Percentiles rank a stretch among this genome's conserved stretches.
Conservation (phyloP, 1,139 yeast species). For the Lizanozyma gosingica region DNA sequence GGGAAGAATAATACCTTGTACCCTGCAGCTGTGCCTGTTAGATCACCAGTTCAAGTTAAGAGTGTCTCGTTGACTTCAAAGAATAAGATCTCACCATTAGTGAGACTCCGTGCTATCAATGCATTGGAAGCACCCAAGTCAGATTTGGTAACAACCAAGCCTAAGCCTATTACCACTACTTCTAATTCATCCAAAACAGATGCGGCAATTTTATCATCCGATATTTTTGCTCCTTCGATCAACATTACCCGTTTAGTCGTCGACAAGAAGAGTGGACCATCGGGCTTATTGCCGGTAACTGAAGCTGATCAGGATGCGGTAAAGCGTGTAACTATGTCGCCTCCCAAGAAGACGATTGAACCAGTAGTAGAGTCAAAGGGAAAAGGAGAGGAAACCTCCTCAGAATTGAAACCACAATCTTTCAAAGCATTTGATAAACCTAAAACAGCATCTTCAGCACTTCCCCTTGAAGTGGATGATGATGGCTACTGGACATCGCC, state of each 20-base stretch:
- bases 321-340: constrained; percentile 1
- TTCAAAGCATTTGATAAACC: constrained; percentile 13
- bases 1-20: constrained; percentile 8
- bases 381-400: not conserved
- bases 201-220: constrained; percentile 61
- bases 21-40: constrained; percentile 9
- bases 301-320: not conserved
- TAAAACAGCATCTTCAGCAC: constrained; percentile 30
- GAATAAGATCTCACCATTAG: constrained; percentile 2
- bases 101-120: constrained; percentile 2
- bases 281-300: not conserved
- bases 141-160: constrained; percentile 13
- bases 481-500: constrained; percentile 91
- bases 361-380: constrained; percentile 5
- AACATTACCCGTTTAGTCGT: constrained; percentile 51
- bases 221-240: constrained; percentile 59
- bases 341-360: constrained; percentile 9
- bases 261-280: constrained; percentile 27
- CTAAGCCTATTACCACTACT: constrained; percentile 8
- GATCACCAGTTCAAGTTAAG: constrained; percentile 12
- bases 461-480: constrained; percentile 38
- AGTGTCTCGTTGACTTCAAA: constrained; percentile 16
- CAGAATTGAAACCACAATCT: constrained; percentile 1
- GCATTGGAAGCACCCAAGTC: constrained; percentile 13
- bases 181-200: constrained; percentile 41